A percentile compares a stretch with the other conserved stretches of the same genome.
Evolutionary conservation across 225 moss, liverwort and hornwort genomes (phyloP).

Genomic region (Bryum argenteum): DNA sequence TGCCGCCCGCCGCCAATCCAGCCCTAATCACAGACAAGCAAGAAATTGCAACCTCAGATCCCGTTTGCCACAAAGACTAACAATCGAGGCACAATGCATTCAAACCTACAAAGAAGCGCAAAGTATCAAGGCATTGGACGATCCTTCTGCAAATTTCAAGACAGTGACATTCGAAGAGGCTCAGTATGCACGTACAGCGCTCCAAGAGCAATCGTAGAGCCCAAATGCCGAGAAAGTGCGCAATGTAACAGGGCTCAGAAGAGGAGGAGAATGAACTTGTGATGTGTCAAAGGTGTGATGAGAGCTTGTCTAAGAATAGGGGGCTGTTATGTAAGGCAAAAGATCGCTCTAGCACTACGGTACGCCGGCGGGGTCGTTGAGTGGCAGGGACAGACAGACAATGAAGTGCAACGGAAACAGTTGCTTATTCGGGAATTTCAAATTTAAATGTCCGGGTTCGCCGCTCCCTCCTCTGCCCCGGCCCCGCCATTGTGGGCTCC

Average conservation of each 20-base stretch:
- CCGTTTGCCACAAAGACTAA: neutral
- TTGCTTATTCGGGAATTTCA: slow-evolving; percentile 26
- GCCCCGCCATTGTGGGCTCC: neutral
- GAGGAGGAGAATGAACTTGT: neutral
- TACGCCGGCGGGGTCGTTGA: slow-evolving; percentile 18
- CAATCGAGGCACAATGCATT: neutral
- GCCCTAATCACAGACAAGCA: slow-evolving; percentile 9
- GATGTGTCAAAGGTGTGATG: neutral
- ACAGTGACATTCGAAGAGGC: neutral
- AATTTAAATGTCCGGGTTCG: slow-evolving; percentile 34
- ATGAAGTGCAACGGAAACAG: slow-evolving; percentile 32
- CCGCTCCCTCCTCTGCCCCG: slow-evolving; percentile 15
- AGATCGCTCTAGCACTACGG: neutral
- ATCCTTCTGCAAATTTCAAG: neutral
- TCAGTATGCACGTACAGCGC: neutral
- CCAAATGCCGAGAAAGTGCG: neutral
- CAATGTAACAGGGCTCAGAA: no score
- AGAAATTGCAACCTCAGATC: neutral
- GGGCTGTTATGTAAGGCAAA: neutral
- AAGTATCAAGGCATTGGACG: neutral
- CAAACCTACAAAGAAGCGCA: neutral
- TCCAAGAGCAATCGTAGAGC: neutral
- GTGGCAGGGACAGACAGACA: slow-evolving; percentile 3
- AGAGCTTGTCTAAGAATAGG: neutral
- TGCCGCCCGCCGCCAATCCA: neutral